Evolutionary conservation across 768 basidiomycete species (phyloP), one percentile per base, ranked within the genome.

Genomic region (Cystobasidium onofrii): DNA sequence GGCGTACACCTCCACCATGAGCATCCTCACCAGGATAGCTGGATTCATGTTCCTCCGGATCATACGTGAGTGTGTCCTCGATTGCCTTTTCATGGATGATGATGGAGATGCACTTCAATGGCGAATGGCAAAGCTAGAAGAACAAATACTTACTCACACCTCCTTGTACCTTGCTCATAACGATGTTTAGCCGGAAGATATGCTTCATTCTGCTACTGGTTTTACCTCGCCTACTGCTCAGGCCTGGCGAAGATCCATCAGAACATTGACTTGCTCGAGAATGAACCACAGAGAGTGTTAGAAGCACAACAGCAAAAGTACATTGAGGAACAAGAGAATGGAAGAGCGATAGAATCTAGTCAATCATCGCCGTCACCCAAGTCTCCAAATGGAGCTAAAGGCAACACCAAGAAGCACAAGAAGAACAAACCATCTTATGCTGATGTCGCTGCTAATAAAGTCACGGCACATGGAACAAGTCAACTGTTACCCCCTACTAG

Each of bases 381-480:
- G 7, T 63, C 29, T 10, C 63, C 63, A 4, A 41, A 64, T 34
- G 33, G 57, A 29, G 15, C 23, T 60, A 36, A 36, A 34, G 29
- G 29, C 3, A 23, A 34, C 33, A 64, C 7, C 15, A 64, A 64
- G 63, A 39, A 64, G 29, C 33, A 64, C 31, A 64, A 36, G 63
- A 43, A 64, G 63, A 64, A 64, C 34, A 64, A 64, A 36, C 63
- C 63, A 39, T 64, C 63, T 10, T 64, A 64, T 27, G 63, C 63
- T 17, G 63, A 12, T 15, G 43, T 64, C n/a, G 63, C 63, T 6
- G 63, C 63, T 27, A 64, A 64, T 20, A 46, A 46, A 41, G 23
- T 34, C 9, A 13, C 63, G 13, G 63, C 63, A 1, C 27, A 27
- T 15, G 63, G 39, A 36, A 36, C 63, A 39, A 36, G 36, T 23